Conservation (phyloP, 371 early-diverging fungal genomes). For the Mucor velutinosus region DNA sequence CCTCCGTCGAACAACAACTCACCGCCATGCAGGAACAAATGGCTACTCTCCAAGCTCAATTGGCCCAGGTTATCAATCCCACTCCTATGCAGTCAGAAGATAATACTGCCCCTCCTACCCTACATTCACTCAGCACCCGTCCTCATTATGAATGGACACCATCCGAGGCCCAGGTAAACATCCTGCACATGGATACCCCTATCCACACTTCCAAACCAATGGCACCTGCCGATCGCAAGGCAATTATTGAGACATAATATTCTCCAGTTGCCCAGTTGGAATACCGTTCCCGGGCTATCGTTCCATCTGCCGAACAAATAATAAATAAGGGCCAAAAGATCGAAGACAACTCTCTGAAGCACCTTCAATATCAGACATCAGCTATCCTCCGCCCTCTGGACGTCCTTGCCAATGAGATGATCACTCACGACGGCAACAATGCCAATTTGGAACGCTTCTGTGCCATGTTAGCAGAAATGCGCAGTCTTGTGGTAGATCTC, state of each 20-base stretch:
- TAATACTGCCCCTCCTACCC: not conserved
- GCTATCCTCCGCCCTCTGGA: slow-evolving; percentile 20
- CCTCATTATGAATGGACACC: slow-evolving; percentile 24
- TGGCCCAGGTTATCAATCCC: not conserved
- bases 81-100: slow-evolving; percentile 4
- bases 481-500: slow-evolving; percentile 4
- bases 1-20: not conserved
- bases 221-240: slow-evolving; percentile 12
- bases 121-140: slow-evolving; percentile 1
- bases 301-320: slow-evolving; percentile 6
- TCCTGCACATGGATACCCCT: slow-evolving; percentile 5
- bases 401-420: slow-evolving; percentile 8
- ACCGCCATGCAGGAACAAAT: not conserved
- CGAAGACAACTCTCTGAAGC: slow-evolving; percentile 13
- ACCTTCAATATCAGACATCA: slow-evolving; percentile 16
- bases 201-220: not conserved
- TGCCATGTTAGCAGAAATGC: slow-evolving; percentile 9
- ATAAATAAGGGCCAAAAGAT: slow-evolving; percentile 18
- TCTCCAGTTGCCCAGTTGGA: slow-evolving; percentile 11
- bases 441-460: not conserved
- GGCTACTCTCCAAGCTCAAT: slow-evolving; percentile 6
- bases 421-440: not conserved
- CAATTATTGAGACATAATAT: slow-evolving; percentile 14
- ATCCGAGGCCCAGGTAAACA: not conserved
- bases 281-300: slow-evolving; percentile 7